A percentile compares a stretch with the other conserved stretches of the same genome.
Evolutionary conservation across 129 eudicot genomes (phyloP).

Genomic region (Erigeron canadensis): DNA sequence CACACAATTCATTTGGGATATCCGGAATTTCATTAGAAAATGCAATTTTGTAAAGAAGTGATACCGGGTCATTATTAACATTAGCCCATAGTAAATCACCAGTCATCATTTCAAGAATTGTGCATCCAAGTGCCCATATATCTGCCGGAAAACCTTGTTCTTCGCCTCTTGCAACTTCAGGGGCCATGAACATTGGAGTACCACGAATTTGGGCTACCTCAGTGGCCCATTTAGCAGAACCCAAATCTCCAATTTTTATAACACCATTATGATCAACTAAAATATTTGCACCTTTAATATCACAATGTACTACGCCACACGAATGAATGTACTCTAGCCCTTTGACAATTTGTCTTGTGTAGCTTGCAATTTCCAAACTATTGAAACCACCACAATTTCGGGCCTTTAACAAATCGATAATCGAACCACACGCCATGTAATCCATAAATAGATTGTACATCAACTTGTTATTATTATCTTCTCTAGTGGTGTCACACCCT

Average conservation of each 20-base stretch:
- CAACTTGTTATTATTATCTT: slow-evolving; percentile 26
- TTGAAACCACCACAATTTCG: slow-evolving; percentile 31
- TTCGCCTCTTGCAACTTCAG: slow-evolving; percentile 77
- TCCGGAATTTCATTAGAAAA: slow-evolving; percentile 56
- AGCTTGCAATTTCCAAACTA: slow-evolving; percentile 37
- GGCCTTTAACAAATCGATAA: slow-evolving; percentile 36
- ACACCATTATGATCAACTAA: slow-evolving; percentile 41
- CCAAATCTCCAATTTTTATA: slow-evolving; percentile 74
- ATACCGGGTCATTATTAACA: slow-evolving; percentile 26
- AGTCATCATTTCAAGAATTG: slow-evolving; percentile 69
- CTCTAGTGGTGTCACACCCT: slow-evolving; percentile 50
- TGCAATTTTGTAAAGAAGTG: slow-evolving; percentile 51
- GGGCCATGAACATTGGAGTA: slow-evolving; percentile 81
- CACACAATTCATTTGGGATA: slow-evolving; percentile 45
- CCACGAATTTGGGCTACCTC: slow-evolving; percentile 37
- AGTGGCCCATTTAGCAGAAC: slow-evolving; percentile 58
- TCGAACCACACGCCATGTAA: slow-evolving; percentile 52
- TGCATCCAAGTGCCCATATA: slow-evolving; percentile 84
- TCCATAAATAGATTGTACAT: slow-evolving; percentile 59
- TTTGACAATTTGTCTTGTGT: slow-evolving; percentile 45
- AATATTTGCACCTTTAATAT: slow-evolving; percentile 62
- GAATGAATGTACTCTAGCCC: slow-evolving; percentile 76
- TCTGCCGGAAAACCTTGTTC: slow-evolving; percentile 74
- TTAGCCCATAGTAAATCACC: slow-evolving; percentile 59
- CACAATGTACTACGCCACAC: slow-evolving; percentile 70